A percentile compares a stretch with the other conserved stretches of the same genome.
Conservation (phyloP, 352 stramenopile species). For the Halophytophthora polymorphica region DNA sequence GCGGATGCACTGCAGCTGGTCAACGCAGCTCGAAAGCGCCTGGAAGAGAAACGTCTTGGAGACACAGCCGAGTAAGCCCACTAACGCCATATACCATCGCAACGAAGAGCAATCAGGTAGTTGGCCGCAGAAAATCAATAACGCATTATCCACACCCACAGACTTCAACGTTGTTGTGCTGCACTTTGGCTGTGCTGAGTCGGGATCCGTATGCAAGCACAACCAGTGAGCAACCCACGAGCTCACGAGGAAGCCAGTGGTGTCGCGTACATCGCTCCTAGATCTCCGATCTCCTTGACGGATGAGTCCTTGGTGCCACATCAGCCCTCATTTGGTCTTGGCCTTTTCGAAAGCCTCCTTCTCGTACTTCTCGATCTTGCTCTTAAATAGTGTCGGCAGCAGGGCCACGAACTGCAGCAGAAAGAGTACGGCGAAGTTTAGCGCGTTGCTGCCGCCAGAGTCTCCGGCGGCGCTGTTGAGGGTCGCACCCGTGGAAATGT, state of each 20-base stretch:
- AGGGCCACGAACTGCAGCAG: slow-evolving; percentile 82
- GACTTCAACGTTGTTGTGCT: no score
- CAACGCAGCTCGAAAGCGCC: slow-evolving; percentile 34
- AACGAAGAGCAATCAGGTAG: no score
- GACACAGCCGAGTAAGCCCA: slow-evolving; percentile 11
- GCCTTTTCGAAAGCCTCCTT: slow-evolving; percentile 68
- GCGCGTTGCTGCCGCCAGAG: slow-evolving; percentile 55
- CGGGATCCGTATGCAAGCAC: no score
- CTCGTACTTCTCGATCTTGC: slow-evolving; percentile 84
- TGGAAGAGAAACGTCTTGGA: slow-evolving; percentile 20
- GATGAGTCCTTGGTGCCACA: background rate
- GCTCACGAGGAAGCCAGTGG: no score
- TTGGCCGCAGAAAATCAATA: no score
- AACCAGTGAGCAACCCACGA: no score
- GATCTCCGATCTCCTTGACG: no score
- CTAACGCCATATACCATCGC: background rate
- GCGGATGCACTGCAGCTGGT: slow-evolving; percentile 27
- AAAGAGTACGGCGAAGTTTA: slow-evolving; percentile 84
- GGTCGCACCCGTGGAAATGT: slow-evolving; percentile 82
- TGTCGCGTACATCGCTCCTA: no score
- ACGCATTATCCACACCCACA: no score
- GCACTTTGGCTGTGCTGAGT: no score
- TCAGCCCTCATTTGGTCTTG: slow-evolving; percentile 29
- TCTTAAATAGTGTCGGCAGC: slow-evolving; percentile 82
- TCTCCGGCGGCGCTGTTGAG: slow-evolving; percentile 64